phyloP scores from a whole-genome alignment of 192 early-diverging fungal genomes.

The Coemansia sp. region DNA sequence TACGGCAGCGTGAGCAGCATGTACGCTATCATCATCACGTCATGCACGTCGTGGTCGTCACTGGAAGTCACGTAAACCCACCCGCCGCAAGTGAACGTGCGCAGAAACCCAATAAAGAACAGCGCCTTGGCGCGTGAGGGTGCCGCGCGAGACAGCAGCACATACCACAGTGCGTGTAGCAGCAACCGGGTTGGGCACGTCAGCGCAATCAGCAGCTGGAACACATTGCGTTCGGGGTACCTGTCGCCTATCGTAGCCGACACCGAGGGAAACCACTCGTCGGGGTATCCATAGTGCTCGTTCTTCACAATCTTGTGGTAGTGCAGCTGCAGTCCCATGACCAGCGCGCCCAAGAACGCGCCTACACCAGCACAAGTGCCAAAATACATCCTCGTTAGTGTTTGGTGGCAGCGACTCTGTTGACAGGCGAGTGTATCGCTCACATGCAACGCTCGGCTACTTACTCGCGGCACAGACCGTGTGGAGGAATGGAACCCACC shows the following conservation, averaged over 20 bases:
- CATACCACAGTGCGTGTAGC: slow-evolving; percentile 52
- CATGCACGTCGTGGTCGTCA: slow-evolving; percentile 77
- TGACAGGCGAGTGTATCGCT: background rate
- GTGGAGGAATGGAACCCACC: slow-evolving; percentile 56
- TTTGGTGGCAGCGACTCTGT: too few species aligned
- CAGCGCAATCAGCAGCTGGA: slow-evolving; percentile 78
- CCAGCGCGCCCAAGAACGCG: slow-evolving; percentile 67
- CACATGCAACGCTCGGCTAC: background rate
- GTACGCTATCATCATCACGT: slow-evolving; percentile 79
- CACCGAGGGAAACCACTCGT: slow-evolving; percentile 79
- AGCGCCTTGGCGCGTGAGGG: slow-evolving; percentile 40
- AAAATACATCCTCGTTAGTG: background rate
- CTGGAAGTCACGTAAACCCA: slow-evolving; percentile 83
- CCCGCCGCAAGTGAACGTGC: slow-evolving; percentile 75
- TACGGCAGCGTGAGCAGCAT: slow-evolving; percentile 75
- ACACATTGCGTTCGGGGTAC: slow-evolving; percentile 71
- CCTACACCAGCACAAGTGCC: slow-evolving; percentile 21
- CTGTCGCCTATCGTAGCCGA: slow-evolving; percentile 79
- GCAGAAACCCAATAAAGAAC: slow-evolving; percentile 56
- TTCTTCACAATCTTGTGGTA: slow-evolving; percentile 82
- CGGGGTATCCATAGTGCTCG: slow-evolving; percentile 72
- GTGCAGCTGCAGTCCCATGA: slow-evolving; percentile 68
- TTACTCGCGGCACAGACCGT: slow-evolving; percentile 54
- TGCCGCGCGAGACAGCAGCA: slow-evolving; percentile 33
- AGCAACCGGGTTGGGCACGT: slow-evolving; percentile 57